phyloP scores from a whole-genome alignment of 768 basidiomycete species.

The Hygrophorus russula region DNA sequence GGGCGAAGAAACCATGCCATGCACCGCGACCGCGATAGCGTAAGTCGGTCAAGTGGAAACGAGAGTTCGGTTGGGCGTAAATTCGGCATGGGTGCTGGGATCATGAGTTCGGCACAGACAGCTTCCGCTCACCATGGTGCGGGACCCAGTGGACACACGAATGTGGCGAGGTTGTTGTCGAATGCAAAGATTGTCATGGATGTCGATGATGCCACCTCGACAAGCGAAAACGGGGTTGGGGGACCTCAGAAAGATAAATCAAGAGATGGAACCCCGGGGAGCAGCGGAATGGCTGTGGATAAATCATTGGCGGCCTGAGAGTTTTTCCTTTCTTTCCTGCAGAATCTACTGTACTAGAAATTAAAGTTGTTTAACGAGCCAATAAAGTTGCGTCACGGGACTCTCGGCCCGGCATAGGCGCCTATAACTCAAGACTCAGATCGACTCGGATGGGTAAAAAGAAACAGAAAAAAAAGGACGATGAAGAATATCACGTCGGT shows the following conservation, averaged over 20 bases:
- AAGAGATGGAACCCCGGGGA: too few relatives aligned
- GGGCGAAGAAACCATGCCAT: constrained; percentile 60
- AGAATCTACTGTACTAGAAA: too few relatives aligned
- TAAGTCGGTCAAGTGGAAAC: constrained; percentile 28
- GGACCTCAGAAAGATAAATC: background rate
- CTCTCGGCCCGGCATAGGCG: too few relatives aligned
- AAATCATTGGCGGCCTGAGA: constrained; percentile 1
- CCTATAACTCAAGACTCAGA: too few relatives aligned
- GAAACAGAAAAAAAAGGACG: background rate
- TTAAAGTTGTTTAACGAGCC: too few relatives aligned
- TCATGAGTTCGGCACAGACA: constrained; percentile 51
- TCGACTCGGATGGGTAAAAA: background rate
- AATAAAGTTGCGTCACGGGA: too few relatives aligned
- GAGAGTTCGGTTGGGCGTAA: constrained; percentile 34
- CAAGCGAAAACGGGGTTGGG: constrained; percentile 14
- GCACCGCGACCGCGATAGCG: constrained; percentile 44
- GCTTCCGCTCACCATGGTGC: constrained; percentile 58
- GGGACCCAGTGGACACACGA: constrained; percentile 63
- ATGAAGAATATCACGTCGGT: too few relatives aligned
- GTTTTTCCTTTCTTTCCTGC: too few relatives aligned
- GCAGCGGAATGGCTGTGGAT: too few relatives aligned
- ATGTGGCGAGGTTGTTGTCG: constrained; percentile 35
- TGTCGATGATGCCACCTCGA: constrained; percentile 25
- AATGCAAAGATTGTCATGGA: constrained; percentile 26
- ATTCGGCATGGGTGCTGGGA: constrained; percentile 61